A percentile compares a stretch with the other conserved stretches of the same genome.
These are phyloP conservation scores for Coemansia sp. DNA, from an alignment of 192 early-diverging fungal species.

Conservation along the genomic window DNA sequence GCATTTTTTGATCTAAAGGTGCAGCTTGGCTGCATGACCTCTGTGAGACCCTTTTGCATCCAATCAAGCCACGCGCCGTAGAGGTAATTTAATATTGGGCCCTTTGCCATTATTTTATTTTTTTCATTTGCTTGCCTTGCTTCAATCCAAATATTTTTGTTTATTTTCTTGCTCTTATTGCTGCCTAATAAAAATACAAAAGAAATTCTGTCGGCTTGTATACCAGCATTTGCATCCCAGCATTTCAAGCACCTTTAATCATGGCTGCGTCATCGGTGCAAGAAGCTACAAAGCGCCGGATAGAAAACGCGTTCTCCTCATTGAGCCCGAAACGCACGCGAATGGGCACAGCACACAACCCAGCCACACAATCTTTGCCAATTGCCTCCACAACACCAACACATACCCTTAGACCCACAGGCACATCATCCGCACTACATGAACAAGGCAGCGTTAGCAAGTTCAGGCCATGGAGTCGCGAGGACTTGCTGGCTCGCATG, in stretches of 20 bases:
- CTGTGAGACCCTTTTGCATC: too few species aligned
- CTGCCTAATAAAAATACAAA: neutral
- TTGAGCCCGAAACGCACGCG: constrained; percentile 30
- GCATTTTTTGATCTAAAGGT: too few species aligned
- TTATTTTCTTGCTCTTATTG: constrained; percentile 1
- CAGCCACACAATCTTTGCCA: neutral
- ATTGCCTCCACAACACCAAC: neutral
- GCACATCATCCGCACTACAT: too few species aligned
- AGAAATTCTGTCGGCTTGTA: too few species aligned
- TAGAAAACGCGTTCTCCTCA: constrained; percentile 32
- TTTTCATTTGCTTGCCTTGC: too few species aligned
- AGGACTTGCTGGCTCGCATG: constrained; percentile 43
- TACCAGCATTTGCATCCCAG: too few species aligned
- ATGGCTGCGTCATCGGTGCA: constrained; percentile 34
- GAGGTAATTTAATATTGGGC: too few species aligned
- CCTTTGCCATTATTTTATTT: too few species aligned
- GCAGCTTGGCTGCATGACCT: too few species aligned
- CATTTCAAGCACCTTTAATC: neutral
- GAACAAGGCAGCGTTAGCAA: constrained; percentile 9
- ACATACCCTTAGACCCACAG: neutral
- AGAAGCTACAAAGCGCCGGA: constrained; percentile 30
- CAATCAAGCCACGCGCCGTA: too few species aligned
- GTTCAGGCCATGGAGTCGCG: constrained; percentile 49
- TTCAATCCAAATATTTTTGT: neutral
- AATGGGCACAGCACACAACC: neutral